phyloP scores from a whole-genome alignment of 75 land plant species.

The Sequoia sempervirens region DNA sequence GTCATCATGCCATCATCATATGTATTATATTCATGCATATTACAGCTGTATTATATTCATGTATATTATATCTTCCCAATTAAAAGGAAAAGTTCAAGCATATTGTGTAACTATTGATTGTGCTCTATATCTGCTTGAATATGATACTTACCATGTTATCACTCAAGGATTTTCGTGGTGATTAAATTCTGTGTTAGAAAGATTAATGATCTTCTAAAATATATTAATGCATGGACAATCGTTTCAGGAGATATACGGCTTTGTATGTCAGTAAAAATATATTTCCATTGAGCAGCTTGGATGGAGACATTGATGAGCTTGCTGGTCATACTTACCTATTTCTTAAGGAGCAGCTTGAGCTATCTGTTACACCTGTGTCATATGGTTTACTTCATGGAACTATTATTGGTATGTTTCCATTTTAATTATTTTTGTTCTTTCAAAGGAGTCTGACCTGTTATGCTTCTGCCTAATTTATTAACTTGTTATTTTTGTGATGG shows the following conservation, averaged over 20 bases:
- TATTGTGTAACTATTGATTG: not conserved
- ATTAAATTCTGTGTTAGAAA: not conserved
- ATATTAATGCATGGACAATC: not conserved
- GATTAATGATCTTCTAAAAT: not conserved
- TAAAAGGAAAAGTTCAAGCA: not conserved
- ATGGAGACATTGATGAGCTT: constrained; percentile 64
- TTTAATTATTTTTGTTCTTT: not conserved
- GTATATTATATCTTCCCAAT: not conserved
- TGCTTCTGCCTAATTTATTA: not conserved
- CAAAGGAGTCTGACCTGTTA: not conserved
- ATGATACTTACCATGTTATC: not conserved
- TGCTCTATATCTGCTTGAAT: not conserved
- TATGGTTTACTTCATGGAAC: constrained; percentile 84
- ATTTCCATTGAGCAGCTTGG: constrained; percentile 20
- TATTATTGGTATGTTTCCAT: constrained; percentile 48
- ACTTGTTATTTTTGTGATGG: not conserved
- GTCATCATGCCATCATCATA: not conserved
- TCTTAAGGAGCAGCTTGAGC: constrained; percentile 83
- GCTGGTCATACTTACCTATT: constrained; percentile 75
- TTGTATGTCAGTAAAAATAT: constrained; percentile 52
- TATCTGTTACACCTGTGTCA: constrained; percentile 43
- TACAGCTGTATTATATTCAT: not conserved
- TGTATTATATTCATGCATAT: not conserved
- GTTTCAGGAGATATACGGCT: constrained; percentile 71
- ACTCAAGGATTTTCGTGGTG: not conserved